Conservation (phyloP, 2,329 filamentous ascomycete species). For the Salinomyces thailandicus region DNA sequence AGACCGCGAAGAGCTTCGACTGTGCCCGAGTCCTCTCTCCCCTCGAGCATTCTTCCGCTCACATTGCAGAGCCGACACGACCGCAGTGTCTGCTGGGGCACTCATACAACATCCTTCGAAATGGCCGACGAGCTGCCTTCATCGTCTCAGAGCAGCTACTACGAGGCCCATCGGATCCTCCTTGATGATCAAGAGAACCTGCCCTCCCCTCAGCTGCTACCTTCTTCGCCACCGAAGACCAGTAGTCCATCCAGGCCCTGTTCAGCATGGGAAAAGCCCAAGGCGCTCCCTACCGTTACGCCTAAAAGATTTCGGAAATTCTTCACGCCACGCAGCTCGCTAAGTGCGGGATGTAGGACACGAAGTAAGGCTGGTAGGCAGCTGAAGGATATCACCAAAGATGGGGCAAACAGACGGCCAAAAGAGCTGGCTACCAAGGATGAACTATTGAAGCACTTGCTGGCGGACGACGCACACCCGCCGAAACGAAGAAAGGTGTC, state of each 20-base stretch:
- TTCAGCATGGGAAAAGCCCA: slow-evolving; percentile 29
- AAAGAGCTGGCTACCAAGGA: slow-evolving; percentile 7
- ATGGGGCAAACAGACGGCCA: slow-evolving; percentile 31
- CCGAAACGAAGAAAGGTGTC: slow-evolving; percentile 21
- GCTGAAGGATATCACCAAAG: slow-evolving; percentile 40
- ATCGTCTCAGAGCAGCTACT: slow-evolving; percentile 26
- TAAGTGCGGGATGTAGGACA: slow-evolving; percentile 10
- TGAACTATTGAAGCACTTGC: slow-evolving; percentile 8
- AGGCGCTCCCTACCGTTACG: slow-evolving; percentile 40
- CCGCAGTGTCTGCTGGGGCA: too few relatives aligned
- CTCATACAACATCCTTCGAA: too few relatives aligned
- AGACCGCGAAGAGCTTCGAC: neutral
- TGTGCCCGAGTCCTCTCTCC: neutral
- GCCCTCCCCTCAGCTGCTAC: slow-evolving; percentile 21
- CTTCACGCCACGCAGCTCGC: slow-evolving; percentile 37
- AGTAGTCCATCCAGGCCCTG: slow-evolving; percentile 7
- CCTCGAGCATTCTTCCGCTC: too few relatives aligned
- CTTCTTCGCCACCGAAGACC: slow-evolving; percentile 18
- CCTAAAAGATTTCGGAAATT: slow-evolving; percentile 43
- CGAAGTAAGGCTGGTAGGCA: slow-evolving; percentile 34
- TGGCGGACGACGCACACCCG: slow-evolving; percentile 13
- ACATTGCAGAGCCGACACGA: too few relatives aligned
- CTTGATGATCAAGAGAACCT: slow-evolving; percentile 23
- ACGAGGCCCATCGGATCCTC: slow-evolving; percentile 18
- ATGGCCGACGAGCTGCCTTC: slow-evolving; percentile 21